Evolutionary conservation across 1,284 basidiomycete genomes (phyloP).

Genomic region (Singerocomus inundabilis): DNA sequence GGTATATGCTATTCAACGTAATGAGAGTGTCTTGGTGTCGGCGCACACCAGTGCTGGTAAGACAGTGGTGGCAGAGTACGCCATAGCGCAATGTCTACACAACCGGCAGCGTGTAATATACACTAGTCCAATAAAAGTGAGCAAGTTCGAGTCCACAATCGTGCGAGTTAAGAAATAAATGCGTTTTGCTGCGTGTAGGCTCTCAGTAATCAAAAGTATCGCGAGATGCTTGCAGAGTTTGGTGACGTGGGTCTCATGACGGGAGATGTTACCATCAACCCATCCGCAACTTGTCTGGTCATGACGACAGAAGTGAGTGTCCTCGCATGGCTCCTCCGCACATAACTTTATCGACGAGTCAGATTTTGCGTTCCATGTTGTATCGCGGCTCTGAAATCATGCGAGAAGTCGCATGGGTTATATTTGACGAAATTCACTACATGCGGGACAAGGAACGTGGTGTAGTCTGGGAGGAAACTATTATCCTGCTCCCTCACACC

Average conservation of each 20-base stretch:
- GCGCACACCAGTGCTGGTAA: conserved; percentile 99
- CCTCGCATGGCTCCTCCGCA: background rate
- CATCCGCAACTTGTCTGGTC: conserved; percentile 93
- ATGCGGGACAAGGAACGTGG: conserved; percentile 97
- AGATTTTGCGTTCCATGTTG: conserved; percentile 99
- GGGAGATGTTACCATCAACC: conserved; percentile 99
- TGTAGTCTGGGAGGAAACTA: conserved; percentile 90
- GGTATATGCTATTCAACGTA: conserved; percentile 92
- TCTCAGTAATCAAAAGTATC: conserved; percentile 97
- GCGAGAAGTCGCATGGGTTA: conserved; percentile 99
- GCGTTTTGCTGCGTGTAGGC: conserved; percentile 53
- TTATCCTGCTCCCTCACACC: conserved; percentile 93
- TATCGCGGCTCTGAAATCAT: conserved; percentile 99
- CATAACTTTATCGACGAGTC: background rate
- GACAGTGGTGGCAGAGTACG: conserved; percentile 98
- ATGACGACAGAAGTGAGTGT: conserved; percentile 95
- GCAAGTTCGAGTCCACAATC: conserved; percentile 29
- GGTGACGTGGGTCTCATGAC: conserved; percentile 99
- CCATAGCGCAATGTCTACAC: conserved; percentile 93
- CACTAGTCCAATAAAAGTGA: conserved; percentile 98
- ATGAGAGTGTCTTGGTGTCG: conserved; percentile 98
- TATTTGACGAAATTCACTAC: conserved; percentile 99
- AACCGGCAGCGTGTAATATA: conserved; percentile 97
- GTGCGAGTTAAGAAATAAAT: conserved; percentile 21
- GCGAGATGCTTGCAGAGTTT: conserved; percentile 96